Base-by-base conservation (phyloP, 2,329 filamentous ascomycete genomes). In the Chaetomium globosum region DNA sequence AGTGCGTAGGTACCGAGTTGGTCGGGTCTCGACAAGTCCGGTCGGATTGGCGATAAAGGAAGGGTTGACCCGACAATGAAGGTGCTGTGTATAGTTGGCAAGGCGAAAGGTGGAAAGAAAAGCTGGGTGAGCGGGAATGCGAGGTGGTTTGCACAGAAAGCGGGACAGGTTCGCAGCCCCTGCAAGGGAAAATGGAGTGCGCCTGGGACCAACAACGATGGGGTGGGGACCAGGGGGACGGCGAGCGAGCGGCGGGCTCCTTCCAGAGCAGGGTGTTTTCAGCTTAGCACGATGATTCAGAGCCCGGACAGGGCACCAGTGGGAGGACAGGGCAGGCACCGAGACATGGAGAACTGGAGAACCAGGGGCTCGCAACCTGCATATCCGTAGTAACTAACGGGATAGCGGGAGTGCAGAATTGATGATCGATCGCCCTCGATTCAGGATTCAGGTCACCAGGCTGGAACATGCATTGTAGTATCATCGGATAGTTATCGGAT, bases 1-100 rank as follows among this genome's bases (percentile, higher is more conserved):
- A 31, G n/a, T 30, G 26, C 26, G 26, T 26, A 26, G 26, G 26
- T 26, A 26, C 26, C 26, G 2, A 21, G 39, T 31, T 39, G 26
- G 39, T 31, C 56, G 26, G 56, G 56, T 16, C 10, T 39, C 33
- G 33, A n/a, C 46, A 36, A 39, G 49, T 19, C 49, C n/a, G 23
- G n/a, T 31, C 31, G 49, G 21, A 31, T 61, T 54, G 59, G 52
- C 26, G 26, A 30, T 19, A 49, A 59, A 59, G 36, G 57, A 30
- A n/a, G 43, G 21, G 3, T 43, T 16, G n/a, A 43, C 53, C 53
- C 56, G 12, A 21, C 46, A 52, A 52, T n/a, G 16, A 31, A 33
- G 43, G 23, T 51, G 58, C 23, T 60, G 58, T 39, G 30, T 21
- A 23, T n/a, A 13, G 30, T 36, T 56, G 53, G 53, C n/a, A 21